Evolutionary conservation across 139 green algal species (phyloP).

Genomic region (Eudorina sp.): DNA sequence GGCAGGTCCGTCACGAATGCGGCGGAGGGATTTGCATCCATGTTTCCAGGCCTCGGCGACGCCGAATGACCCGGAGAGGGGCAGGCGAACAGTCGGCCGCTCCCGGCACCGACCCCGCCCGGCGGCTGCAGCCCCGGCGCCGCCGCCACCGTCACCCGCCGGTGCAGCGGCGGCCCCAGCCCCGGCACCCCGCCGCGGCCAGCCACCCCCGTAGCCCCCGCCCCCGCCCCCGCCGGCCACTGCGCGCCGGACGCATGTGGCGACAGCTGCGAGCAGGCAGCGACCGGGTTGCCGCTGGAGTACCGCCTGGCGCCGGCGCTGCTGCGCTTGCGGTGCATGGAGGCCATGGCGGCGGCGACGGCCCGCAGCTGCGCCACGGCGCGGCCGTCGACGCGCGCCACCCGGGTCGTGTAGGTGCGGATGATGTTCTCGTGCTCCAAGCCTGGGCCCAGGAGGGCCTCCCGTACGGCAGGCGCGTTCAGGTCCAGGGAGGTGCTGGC

Average conservation of each 20-base stretch:
- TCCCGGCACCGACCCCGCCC: too few species aligned
- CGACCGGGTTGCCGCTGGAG: background rate
- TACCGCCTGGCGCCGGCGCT: background rate
- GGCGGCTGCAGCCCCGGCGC: background rate
- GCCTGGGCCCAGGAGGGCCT: slow-evolving; percentile 31
- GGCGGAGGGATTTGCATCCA: too few species aligned
- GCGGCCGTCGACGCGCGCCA: slow-evolving; percentile 15
- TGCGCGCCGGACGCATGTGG: too few species aligned
- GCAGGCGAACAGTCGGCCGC: background rate
- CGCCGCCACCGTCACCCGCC: background rate
- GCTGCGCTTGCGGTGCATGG: background rate
- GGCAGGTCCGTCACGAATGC: too few species aligned
- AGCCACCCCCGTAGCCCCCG: background rate
- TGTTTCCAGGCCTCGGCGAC: too few species aligned
- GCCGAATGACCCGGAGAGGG: background rate
- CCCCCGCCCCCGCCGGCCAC: background rate
- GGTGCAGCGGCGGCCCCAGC: background rate
- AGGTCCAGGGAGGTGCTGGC: slow-evolving; percentile 37
- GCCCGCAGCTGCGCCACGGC: background rate
- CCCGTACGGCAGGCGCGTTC: slow-evolving; percentile 11
- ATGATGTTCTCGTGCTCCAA: slow-evolving; percentile 44
- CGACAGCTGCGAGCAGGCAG: background rate
- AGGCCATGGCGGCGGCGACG: slow-evolving; percentile 38
- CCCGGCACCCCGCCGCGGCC: too few species aligned
- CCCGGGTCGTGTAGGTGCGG: slow-evolving; percentile 35